Evolutionary conservation across 2,329 filamentous ascomycete species (phyloP).

Genomic region (Sporothrix pallida): DNA sequence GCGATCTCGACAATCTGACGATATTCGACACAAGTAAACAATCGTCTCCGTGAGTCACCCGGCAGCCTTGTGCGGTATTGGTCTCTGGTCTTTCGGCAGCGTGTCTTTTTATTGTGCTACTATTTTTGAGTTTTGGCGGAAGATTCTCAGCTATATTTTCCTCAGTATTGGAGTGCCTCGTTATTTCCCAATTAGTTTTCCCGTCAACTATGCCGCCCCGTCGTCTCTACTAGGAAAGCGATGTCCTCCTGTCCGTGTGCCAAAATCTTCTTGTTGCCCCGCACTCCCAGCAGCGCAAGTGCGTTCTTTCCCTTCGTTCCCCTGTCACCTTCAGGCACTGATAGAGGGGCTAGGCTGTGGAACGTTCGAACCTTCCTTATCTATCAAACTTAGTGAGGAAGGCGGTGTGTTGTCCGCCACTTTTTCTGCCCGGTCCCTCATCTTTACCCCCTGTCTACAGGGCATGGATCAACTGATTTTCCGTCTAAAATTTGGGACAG

Average conservation of each 20-base stretch:
- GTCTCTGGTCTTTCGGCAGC: neutral
- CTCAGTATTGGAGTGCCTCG: neutral
- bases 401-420: slow-evolving; percentile 28
- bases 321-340: slow-evolving; percentile 9
- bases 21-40: slow-evolving; percentile 3
- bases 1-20: neutral
- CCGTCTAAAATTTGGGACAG: slow-evolving; percentile 31
- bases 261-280: slow-evolving; percentile 25
- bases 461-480: slow-evolving; percentile 39
- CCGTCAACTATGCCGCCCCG: slow-evolving; percentile 1
- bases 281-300: slow-evolving; percentile 2
- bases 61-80: neutral
- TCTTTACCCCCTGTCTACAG: slow-evolving; percentile 21
- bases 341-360: slow-evolving; percentile 25
- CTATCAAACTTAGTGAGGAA: slow-evolving; percentile 4
- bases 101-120: slow-evolving; percentile 17
- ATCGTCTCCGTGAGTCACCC: slow-evolving; percentile 23
- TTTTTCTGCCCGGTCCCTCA: slow-evolving; percentile 20
- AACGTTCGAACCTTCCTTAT: neutral
- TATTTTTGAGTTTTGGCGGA: neutral
- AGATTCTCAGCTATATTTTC: neutral
- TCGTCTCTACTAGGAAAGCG: neutral
- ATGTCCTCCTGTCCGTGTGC: neutral
- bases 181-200: neutral
- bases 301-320: neutral